phyloP scores from a whole-genome alignment of 441 rosid genomes.

The Erysimum pusillum region DNA sequence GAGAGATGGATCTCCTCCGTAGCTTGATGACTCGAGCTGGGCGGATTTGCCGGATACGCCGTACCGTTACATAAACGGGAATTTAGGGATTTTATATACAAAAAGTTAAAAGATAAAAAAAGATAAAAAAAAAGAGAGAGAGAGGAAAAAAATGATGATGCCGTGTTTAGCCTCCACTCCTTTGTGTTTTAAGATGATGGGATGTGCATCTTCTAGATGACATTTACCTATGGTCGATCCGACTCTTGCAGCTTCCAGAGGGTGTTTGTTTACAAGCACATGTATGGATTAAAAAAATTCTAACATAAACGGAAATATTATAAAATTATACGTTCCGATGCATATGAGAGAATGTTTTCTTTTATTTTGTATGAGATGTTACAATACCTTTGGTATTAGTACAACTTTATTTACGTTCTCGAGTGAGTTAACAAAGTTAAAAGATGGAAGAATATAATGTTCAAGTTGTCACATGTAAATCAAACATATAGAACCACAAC shows the following conservation, averaged over 20 bases:
- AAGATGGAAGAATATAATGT: too few relatives aligned
- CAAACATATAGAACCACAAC: too few relatives aligned
- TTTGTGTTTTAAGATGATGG: neutral
- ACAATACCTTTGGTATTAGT: too few relatives aligned
- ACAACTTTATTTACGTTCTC: too few relatives aligned
- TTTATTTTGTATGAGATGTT: too few relatives aligned
- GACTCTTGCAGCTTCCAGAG: conserved; percentile 37
- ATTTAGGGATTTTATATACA: conserved; percentile 23
- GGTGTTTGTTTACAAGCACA: conserved; percentile 6
- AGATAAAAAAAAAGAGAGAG: neutral
- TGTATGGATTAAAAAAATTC: too few relatives aligned
- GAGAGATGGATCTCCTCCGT: conserved; percentile 29
- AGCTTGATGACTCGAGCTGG: conserved; percentile 32
- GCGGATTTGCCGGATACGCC: conserved; percentile 37
- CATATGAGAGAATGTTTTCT: too few relatives aligned
- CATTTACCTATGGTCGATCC: too few relatives aligned
- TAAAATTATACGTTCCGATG: too few relatives aligned
- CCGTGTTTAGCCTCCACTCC: conserved; percentile 18
- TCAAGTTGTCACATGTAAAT: too few relatives aligned
- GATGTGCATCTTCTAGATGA: conserved; percentile 21
- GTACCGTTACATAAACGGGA: conserved; percentile 35
- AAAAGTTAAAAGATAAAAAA: neutral
- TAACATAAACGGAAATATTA: too few relatives aligned
- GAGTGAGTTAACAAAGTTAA: too few relatives aligned
- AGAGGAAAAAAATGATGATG: neutral